Percentiles rank a stretch among this genome's conserved stretches.
phyloP scores from a whole-genome alignment of 2,329 filamentous ascomycete species.

The Ceratocystis huliohia region DNA sequence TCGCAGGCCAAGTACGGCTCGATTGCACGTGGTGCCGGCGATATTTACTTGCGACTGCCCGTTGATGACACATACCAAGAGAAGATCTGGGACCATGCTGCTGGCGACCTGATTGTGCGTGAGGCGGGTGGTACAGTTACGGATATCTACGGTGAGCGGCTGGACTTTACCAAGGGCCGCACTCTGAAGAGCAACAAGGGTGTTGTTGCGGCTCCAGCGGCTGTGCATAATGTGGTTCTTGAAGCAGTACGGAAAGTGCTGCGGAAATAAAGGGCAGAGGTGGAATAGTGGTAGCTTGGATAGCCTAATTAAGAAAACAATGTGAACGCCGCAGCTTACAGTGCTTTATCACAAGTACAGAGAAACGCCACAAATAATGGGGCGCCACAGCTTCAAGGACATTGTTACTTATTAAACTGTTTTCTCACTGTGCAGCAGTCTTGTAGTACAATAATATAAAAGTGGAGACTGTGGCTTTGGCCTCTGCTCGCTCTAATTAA shows the following conservation, averaged over 20 bases:
- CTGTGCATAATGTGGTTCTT: slow-evolving; percentile 64
- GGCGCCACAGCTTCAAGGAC: too few species aligned
- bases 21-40: slow-evolving; percentile 84
- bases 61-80: slow-evolving; percentile 81
- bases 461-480: too few species aligned
- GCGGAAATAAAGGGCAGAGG: slow-evolving; percentile 26
- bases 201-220: slow-evolving; percentile 72
- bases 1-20: slow-evolving; percentile 96
- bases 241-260: slow-evolving; percentile 72
- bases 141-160: slow-evolving; percentile 68
- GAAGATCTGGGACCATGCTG: slow-evolving; percentile 99
- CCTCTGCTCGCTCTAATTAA: too few species aligned
- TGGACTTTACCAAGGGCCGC: slow-evolving; percentile 78
- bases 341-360: too few species aligned
- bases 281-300: neutral
- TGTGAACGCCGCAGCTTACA: too few species aligned
- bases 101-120: slow-evolving; percentile 82
- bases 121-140: slow-evolving; percentile 89
- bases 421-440: too few species aligned
- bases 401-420: too few species aligned
- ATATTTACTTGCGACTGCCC: slow-evolving; percentile 85
- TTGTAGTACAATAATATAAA: too few species aligned
- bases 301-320: neutral
- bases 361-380: too few species aligned
- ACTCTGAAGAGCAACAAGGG: slow-evolving; percentile 87